Conservation (phyloP, 495 filamentous ascomycete genomes). For the Xylaria grammica region DNA sequence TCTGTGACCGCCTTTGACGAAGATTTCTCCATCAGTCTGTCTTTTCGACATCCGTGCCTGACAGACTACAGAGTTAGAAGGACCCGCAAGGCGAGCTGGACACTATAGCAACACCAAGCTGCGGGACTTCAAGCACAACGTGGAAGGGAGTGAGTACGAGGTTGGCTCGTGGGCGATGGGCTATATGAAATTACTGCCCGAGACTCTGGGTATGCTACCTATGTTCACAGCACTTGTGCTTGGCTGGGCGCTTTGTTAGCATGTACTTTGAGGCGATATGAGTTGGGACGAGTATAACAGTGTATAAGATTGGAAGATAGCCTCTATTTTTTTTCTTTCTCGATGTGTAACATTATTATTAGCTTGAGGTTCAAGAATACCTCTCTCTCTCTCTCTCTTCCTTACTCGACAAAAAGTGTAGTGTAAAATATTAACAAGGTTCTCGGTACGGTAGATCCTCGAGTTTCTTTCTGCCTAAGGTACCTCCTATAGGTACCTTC, state of each 20-base stretch:
- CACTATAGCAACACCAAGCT: not conserved
- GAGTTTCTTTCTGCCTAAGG: too few relatives aligned
- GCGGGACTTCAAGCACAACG: not conserved
- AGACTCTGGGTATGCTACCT: too few relatives aligned
- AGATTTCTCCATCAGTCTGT: too few relatives aligned
- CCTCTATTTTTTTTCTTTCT: not conserved
- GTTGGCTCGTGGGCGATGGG: too few relatives aligned
- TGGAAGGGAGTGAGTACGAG: not conserved
- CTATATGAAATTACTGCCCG: too few relatives aligned
- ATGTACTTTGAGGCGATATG: not conserved
- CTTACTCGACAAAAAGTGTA: too few relatives aligned
- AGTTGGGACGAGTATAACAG: not conserved
- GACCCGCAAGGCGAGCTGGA: not conserved
- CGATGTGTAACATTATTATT: conserved; percentile 8
- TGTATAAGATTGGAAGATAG: not conserved
- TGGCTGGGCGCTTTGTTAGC: not conserved
- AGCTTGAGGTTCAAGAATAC: not conserved
- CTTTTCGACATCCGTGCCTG: not conserved
- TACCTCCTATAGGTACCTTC: too few relatives aligned
- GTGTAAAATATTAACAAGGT: too few relatives aligned
- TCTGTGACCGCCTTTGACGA: not conserved
- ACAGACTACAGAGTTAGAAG: not conserved
- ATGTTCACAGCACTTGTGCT: not conserved
- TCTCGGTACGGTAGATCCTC: too few relatives aligned
- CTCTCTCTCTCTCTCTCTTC: not conserved